Evolutionary conservation across 2,329 filamentous ascomycete species (phyloP).

Genomic region (Neurospora crassa): DNA sequence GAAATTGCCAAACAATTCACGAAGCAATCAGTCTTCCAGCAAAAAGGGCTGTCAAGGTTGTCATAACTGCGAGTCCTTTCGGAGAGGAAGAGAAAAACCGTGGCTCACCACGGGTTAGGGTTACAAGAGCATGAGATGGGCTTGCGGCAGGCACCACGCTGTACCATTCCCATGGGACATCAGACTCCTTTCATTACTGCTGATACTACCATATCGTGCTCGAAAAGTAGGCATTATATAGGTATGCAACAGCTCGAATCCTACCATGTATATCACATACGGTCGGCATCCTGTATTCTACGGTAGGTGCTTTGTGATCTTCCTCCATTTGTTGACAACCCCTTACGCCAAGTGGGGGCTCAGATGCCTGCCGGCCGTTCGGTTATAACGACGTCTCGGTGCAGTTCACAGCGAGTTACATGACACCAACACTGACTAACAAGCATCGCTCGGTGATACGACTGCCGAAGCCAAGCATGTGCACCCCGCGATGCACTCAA

Average conservation of each 20-base stretch:
- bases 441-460: background rate
- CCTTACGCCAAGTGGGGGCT: background rate
- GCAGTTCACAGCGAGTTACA: background rate
- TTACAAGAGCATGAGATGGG: background rate
- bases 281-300: too few species aligned
- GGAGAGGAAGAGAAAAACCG: background rate
- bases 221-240: background rate
- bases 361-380: background rate
- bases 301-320: background rate
- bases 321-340: background rate
- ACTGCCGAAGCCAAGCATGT: background rate
- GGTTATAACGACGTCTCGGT: background rate
- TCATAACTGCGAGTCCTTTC: background rate
- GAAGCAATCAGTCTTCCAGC: too few species aligned
- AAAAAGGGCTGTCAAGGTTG: too few species aligned
- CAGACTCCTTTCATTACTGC: too few species aligned
- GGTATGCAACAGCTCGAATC: background rate
- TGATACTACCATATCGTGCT: background rate
- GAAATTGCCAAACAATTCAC: too few species aligned
- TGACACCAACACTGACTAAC: background rate
- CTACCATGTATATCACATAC: background rate
- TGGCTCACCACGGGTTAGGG: background rate
- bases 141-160: background rate
- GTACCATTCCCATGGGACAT: background rate
- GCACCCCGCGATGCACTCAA: background rate